phyloP scores from a whole-genome alignment of 2,329 filamentous ascomycete genomes.

The Fusarium dlaminii region DNA sequence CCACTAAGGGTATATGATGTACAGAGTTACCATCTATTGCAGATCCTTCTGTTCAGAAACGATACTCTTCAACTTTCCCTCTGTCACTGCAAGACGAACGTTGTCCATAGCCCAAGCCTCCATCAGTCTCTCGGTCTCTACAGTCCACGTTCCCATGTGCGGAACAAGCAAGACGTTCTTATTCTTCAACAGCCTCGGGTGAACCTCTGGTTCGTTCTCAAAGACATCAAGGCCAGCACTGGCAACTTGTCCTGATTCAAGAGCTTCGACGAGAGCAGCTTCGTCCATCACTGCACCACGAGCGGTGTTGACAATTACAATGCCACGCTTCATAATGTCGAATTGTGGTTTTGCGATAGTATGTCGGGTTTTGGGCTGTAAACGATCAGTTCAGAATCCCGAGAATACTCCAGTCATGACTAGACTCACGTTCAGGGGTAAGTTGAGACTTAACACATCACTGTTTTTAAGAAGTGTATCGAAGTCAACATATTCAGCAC shows the following conservation, averaged over 20 bases:
- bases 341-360: constrained; percentile 79
- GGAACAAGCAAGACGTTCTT: constrained; percentile 79
- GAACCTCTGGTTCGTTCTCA: constrained; percentile 81
- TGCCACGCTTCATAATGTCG: constrained; percentile 78
- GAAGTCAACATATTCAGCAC: constrained; percentile 75
- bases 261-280: constrained; percentile 77
- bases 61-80: constrained; percentile 70
- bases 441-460: constrained; percentile 82
- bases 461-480: constrained; percentile 75
- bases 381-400: not conserved
- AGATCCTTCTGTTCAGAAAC: constrained; percentile 73
- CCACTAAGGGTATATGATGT: not conserved
- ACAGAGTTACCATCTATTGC: constrained; percentile 7
- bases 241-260: constrained; percentile 74
- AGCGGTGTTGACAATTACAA: constrained; percentile 84
- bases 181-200: constrained; percentile 76
- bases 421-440: constrained; percentile 78
- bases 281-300: constrained; percentile 86
- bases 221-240: constrained; percentile 83
- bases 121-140: constrained; percentile 73
- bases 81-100: constrained; percentile 68
- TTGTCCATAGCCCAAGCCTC: constrained; percentile 81
- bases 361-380: constrained; percentile 71
- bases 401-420: not conserved
- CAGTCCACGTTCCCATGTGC: constrained; percentile 87